phyloP scores from a whole-genome alignment of 2,329 filamentous ascomycete genomes.

The Penicillium sp. region DNA sequence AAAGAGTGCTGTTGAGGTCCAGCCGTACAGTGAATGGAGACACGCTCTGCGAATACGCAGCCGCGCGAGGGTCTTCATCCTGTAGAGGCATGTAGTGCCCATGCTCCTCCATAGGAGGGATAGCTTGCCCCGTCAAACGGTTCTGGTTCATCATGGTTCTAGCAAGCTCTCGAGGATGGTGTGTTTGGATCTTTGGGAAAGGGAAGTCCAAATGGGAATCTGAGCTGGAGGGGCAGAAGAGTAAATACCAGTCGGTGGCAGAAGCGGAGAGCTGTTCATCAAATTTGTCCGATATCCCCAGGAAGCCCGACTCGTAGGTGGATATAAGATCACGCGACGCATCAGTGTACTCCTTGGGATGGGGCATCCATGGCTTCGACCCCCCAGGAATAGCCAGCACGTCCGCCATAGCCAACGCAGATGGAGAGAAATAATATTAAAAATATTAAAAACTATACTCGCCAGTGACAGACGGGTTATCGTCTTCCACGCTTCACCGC shows the following conservation, averaged over 20 bases:
- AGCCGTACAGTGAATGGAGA: background rate
- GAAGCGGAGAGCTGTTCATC: background rate
- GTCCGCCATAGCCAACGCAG: slow-evolving; percentile 11
- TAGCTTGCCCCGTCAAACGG: background rate
- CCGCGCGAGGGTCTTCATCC: background rate
- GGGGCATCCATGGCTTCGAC: slow-evolving; percentile 6
- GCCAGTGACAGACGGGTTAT: background rate
- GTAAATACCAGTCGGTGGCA: background rate
- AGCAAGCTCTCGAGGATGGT: background rate
- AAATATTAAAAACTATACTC: background rate
- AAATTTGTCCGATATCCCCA: background rate
- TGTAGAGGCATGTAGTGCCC: background rate
- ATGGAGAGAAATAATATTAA: background rate
- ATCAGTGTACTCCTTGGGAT: slow-evolving; percentile 7
- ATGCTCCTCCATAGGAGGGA: background rate
- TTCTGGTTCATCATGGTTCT: background rate
- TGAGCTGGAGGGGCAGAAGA: background rate
- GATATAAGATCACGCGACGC: background rate
- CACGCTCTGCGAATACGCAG: background rate
- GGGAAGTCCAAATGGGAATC: background rate
- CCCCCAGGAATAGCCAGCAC: slow-evolving; percentile 10
- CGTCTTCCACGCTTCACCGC: slow-evolving; percentile 26
- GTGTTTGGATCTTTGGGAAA: background rate
- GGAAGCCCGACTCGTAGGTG: background rate
- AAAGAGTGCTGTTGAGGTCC: background rate